Conservation (phyloP, 192 early-diverging fungal genomes). For the Rhizoclosmatium globosum region DNA sequence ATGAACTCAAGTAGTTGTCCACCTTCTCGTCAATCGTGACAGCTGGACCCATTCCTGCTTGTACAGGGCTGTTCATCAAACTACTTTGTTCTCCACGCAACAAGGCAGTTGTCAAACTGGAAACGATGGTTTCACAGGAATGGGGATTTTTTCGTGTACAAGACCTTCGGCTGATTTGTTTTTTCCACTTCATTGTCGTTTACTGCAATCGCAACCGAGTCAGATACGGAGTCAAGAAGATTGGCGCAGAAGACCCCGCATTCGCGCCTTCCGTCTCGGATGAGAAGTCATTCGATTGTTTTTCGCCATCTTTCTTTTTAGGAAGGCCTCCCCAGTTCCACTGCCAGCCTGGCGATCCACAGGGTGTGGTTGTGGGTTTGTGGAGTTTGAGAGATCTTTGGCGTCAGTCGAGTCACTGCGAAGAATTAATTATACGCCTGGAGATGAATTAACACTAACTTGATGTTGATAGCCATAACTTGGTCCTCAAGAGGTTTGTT, state of each 20-base stretch:
- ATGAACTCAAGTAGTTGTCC: slow-evolving; percentile 51
- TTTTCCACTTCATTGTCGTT: not conserved
- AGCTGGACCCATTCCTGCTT: not conserved
- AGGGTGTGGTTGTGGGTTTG: not conserved
- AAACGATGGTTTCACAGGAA: not conserved
- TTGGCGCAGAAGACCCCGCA: not conserved
- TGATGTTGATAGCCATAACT: not conserved
- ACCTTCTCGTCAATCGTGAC: slow-evolving; percentile 52
- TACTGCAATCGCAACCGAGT: not conserved
- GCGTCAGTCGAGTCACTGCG: too few species aligned
- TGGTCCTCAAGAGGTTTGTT: slow-evolving; percentile 21
- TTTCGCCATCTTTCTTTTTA: slow-evolving; percentile 49
- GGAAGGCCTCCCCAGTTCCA: slow-evolving; percentile 82
- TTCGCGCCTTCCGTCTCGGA: not conserved
- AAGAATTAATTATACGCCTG: too few species aligned
- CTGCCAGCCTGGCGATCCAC: slow-evolving; percentile 62
- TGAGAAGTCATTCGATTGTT: not conserved
- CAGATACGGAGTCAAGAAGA: not conserved
- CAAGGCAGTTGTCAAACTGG: slow-evolving; percentile 10
- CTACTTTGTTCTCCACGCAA: not conserved
- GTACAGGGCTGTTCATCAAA: not conserved
- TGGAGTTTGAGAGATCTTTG: not conserved
- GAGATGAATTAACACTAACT: not conserved
- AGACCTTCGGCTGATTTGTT: not conserved
- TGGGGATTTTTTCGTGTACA: not conserved